phyloP scores from a whole-genome alignment of 2,329 filamentous ascomycete genomes.

The Iodosphaeria phyllophila region DNA sequence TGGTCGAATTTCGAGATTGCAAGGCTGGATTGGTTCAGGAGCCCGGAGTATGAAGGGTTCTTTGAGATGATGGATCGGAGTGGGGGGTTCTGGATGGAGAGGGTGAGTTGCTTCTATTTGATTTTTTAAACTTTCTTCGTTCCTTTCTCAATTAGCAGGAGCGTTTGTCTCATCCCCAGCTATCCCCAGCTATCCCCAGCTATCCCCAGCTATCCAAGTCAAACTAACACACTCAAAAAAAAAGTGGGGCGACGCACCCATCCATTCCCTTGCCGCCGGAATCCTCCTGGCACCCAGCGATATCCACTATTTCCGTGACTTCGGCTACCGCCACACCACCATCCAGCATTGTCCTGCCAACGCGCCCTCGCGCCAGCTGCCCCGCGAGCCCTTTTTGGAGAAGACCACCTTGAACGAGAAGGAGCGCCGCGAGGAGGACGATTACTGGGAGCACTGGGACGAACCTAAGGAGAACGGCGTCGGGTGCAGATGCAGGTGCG shows the following conservation, averaged over 20 bases:
- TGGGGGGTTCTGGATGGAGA: slow-evolving; percentile 97
- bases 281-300: slow-evolving; percentile 64
- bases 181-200: background rate
- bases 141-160: slow-evolving; percentile 1
- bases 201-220: background rate
- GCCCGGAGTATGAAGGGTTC: slow-evolving; percentile 93
- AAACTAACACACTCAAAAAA: slow-evolving; percentile 1
- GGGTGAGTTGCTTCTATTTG: slow-evolving; percentile 36
- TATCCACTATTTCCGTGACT: slow-evolving; percentile 97
- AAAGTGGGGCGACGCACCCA: slow-evolving; percentile 95
- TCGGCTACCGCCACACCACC: slow-evolving; percentile 94
- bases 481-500: slow-evolving; percentile 88
- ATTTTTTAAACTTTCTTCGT: slow-evolving; percentile 1
- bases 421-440: slow-evolving; percentile 76
- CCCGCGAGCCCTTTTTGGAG: slow-evolving; percentile 64
- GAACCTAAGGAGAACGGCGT: slow-evolving; percentile 86
- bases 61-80: slow-evolving; percentile 98
- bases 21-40: slow-evolving; percentile 84
- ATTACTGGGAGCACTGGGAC: slow-evolving; percentile 87
- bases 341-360: slow-evolving; percentile 98
- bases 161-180: no score
- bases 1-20: slow-evolving; percentile 99
- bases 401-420: slow-evolving; percentile 65
- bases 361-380: slow-evolving; percentile 71
- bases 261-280: slow-evolving; percentile 91